A percentile compares a stretch with the other conserved stretches of the same genome.
These are phyloP conservation scores for Clarireedia sp. DNA, from an alignment of 2,329 filamentous ascomycete species.

Conservation along the genomic window DNA sequence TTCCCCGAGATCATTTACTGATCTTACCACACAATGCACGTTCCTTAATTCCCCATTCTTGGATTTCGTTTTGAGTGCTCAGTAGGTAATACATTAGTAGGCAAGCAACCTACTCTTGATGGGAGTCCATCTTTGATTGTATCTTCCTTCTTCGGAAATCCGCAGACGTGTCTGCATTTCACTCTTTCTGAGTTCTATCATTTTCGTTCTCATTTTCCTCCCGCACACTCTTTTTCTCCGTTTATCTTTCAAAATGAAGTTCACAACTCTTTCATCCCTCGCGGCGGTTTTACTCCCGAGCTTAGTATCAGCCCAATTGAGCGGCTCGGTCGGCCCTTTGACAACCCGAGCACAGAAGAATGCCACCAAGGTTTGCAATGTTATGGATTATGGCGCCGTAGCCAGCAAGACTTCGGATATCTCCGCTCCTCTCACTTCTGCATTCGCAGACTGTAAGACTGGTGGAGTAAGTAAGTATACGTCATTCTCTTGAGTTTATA, in stretches of 20 bases:
- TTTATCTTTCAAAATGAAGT: conserved; percentile 13
- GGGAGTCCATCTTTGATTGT: neutral
- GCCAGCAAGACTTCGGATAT: conserved; percentile 45
- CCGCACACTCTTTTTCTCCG: neutral
- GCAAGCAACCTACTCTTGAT: neutral
- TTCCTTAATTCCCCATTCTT: neutral
- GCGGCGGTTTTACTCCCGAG: conserved; percentile 15
- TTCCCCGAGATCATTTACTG: neutral
- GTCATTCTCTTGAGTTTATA: no score
- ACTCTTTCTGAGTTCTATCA: neutral
- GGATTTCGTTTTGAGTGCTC: neutral
- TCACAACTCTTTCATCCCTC: conserved; percentile 9
- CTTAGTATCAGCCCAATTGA: conserved; percentile 32
- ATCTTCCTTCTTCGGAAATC: neutral
- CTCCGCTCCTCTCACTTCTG: conserved; percentile 38
- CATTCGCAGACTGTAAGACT: conserved; percentile 42
- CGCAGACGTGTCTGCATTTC: conserved; percentile 3
- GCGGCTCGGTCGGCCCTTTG: conserved; percentile 37
- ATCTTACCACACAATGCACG: neutral
- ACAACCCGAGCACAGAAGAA: conserved; percentile 36
- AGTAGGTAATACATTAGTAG: neutral
- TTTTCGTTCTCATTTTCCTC: neutral
- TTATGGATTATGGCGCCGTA: conserved; percentile 43
- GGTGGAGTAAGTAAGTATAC: conserved; percentile 36
- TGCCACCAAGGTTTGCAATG: conserved; percentile 40